Evolutionary conservation across 768 basidiomycete species (phyloP), one percentile per base, ranked within the genome.

Genomic region (Rhizopogon vinicolor): DNA sequence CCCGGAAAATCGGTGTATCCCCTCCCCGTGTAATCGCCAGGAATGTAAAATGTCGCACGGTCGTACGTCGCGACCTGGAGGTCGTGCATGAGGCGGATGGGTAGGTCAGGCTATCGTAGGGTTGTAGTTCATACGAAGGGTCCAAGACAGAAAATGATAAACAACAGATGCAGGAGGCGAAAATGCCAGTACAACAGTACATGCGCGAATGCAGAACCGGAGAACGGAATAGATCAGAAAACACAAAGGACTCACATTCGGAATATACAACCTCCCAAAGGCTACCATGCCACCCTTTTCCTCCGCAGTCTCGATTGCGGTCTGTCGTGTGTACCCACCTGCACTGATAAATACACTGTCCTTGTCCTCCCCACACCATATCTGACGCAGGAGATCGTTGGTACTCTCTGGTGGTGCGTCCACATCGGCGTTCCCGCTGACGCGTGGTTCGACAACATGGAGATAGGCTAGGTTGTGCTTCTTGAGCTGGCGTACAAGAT

Each of bases 391-490:
- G 40, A 67, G 62, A 35, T 67, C 63, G 39, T 68, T 66, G 1
- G 59, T 65, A 42, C 68, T 60, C 4, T 53, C 55, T 0, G 39
- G 60, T 3, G 52, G 41, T 18, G 28, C 33, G 5, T 2, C 50
- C 7, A 41, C 41, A 16, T 49, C 63, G 10, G 46, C 41, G 19
- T 7, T 28, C 13, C 63, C 59, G 8, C 60, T 16, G 2, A 63
- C 51, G 19, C 67, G 61, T 19, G 74, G 65, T 58, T 78, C 74
- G 25, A 68, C 62, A 48, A 74, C 48, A 60, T 78, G n/a, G n/a
- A n/a, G n/a, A n/a, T n/a, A n/a, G n/a, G n/a, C n/a, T n/a, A n/a
- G n/a, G n/a, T n/a, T n/a, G n/a, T n/a, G n/a, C n/a, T n/a, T n/a
- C n/a, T n/a, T n/a, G n/a, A n/a, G n/a, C n/a, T n/a, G n/a, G n/a